A percentile compares a stretch with the other conserved stretches of the same genome.
phyloP scores from a whole-genome alignment of 139 green algal genomes.

The Dunaliella primolecta region DNA sequence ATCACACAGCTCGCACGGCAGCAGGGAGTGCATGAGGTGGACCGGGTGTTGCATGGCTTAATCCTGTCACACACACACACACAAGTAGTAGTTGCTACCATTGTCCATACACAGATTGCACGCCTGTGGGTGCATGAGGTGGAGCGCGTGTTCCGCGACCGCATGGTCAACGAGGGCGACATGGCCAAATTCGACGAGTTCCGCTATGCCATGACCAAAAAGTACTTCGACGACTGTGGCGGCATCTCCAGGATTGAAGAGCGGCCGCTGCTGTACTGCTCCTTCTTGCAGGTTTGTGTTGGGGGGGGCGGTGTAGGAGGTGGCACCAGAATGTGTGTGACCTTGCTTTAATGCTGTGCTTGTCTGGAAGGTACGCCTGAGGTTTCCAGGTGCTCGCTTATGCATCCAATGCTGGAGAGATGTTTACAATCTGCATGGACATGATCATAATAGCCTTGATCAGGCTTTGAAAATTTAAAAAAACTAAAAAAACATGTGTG shows the following conservation, averaged over 20 bases:
- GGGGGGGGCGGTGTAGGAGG: not conserved
- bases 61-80: not conserved
- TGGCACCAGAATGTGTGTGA: not conserved
- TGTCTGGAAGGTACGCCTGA: not conserved
- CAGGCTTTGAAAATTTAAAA: too few species aligned
- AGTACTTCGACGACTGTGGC: slow-evolving; percentile 63
- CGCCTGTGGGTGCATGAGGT: slow-evolving; percentile 84
- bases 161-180: slow-evolving; percentile 78
- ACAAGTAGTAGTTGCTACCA: too few species aligned
- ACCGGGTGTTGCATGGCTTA: too few species aligned
- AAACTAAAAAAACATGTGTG: too few species aligned
- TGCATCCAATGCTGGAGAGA: too few species aligned
- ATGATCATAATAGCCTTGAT: too few species aligned
- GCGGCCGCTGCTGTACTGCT: slow-evolving; percentile 62
- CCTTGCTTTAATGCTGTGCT: not conserved
- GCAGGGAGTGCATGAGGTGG: too few species aligned
- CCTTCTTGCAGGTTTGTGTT: slow-evolving; percentile 39
- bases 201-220: slow-evolving; percentile 56
- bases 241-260: slow-evolving; percentile 60
- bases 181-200: slow-evolving; percentile 76
- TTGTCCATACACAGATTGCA: slow-evolving; percentile 44
- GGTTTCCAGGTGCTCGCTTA: not conserved
- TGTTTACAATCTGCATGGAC: too few species aligned
- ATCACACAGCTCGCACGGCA: too few species aligned
- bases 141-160: slow-evolving; percentile 82